Evolutionary conservation across 345 rosid species (phyloP), one percentile per base, ranked within the genome.

Genomic region (Eucalyptus grandis): DNA sequence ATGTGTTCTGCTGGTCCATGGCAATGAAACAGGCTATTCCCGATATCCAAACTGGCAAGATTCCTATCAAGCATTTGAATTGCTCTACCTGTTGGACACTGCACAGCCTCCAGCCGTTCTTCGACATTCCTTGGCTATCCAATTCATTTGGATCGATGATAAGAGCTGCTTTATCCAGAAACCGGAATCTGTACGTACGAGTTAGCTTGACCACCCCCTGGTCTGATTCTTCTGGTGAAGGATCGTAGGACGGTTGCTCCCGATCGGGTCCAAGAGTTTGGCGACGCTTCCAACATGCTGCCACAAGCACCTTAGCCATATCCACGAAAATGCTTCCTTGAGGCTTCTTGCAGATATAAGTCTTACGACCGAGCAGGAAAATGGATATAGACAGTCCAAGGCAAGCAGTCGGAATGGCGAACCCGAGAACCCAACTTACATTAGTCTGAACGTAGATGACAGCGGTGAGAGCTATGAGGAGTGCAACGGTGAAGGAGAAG

Each of bases 351-450:
- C 88, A 86, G 5, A 95, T 92, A 67, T 95, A 95, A 86, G 94
- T 90, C 89, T 90, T 92, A 17, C 89, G 90, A n/a, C 97, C 98
- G 14, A 94, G 86, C 90, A 96, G 49, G 93, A 97, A 97, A 21
- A 91, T 49, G 53, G 93, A 49, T 49, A 94, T 67, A 82, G 97
- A 97, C 72, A 93, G 2, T 62, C 89, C 90, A 12, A 96, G 87
- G 91, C 96, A 96, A 90, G 49, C 92, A 16, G 98, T 92, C n/a
- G 99, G 97, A 53, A 97, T 94, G 10, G 90, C 89, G 60, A 92
- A 94, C 77, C 98, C 97, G 21, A 95, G 86, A 86, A 91, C 88
- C 99, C 97, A 97, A 69, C 97, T 97, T 86, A 96, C 90, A 65
- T 93, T 92, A 24, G 96, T 91, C 91, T 96, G 97, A 88, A 95